Conservation (phyloP, 257 asterid genomes). For the Sherardia arvensis region DNA sequence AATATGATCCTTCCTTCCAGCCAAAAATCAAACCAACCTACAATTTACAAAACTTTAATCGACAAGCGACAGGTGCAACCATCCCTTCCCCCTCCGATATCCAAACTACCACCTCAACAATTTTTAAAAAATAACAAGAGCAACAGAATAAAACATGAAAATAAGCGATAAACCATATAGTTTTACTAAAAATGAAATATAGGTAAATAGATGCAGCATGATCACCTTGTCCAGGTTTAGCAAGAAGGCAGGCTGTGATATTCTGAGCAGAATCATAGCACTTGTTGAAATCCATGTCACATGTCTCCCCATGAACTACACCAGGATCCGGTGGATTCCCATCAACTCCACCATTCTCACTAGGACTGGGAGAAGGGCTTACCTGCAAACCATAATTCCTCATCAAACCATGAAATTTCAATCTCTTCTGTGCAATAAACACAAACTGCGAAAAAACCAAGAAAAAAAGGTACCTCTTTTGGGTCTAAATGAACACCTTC, state of each 20-base stretch:
- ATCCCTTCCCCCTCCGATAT: neutral
- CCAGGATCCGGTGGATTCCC: neutral
- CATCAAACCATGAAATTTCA: neutral
- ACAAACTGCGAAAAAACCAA: neutral
- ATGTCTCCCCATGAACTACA: constrained; percentile 4
- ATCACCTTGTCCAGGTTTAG: constrained; percentile 28
- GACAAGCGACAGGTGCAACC: neutral
- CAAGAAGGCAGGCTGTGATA: constrained; percentile 48
- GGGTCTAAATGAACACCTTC: constrained; percentile 7
- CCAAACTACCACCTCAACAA: neutral
- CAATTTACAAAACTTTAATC: neutral
- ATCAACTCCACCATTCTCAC: neutral
- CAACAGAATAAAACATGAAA: neutral
- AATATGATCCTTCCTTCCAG: neutral
- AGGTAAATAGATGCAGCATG: neutral
- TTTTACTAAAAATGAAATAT: neutral
- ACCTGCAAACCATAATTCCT: constrained; percentile 8
- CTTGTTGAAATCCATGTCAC: constrained; percentile 24
- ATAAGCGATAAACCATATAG: too few species aligned
- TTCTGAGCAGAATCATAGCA: constrained; percentile 32
- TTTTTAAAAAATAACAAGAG: neutral
- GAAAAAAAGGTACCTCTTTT: constrained; percentile 10
- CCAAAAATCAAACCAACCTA: neutral
- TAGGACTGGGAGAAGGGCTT: constrained; percentile 16
- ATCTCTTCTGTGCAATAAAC: neutral